Evolutionary conservation across 345 rosid genomes (phyloP).

Genomic region (Gossypium bickii): DNA sequence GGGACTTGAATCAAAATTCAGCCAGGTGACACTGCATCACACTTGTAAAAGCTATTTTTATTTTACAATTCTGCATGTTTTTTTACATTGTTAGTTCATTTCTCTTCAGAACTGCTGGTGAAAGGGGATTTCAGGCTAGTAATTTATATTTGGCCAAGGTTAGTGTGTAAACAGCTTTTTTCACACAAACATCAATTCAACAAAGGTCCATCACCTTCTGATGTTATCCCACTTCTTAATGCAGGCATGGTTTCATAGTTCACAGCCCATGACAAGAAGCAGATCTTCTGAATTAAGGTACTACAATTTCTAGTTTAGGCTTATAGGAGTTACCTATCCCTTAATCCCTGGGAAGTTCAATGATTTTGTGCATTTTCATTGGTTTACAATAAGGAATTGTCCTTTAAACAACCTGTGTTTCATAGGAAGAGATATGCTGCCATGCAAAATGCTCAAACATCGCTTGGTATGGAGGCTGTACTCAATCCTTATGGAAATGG

Average conservation of each 20-base stretch:
- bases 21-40: conserved; percentile 37
- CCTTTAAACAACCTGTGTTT: neutral
- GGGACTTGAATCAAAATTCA: conserved; percentile 33
- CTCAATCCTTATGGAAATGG: conserved; percentile 27
- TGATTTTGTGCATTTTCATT: neutral
- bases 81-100: neutral
- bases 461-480: conserved; percentile 33
- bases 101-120: conserved; percentile 38
- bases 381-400: neutral
- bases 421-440: conserved; percentile 68
- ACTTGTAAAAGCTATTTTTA: neutral
- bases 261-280: conserved; percentile 77
- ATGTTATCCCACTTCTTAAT: conserved; percentile 9
- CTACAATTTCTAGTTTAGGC: neutral
- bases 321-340: neutral
- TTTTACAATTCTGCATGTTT: neutral
- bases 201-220: conserved; percentile 5
- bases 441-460: conserved; percentile 46
- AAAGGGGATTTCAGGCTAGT: conserved; percentile 43
- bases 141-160: conserved; percentile 63
- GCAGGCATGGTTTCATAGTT: conserved; percentile 75
- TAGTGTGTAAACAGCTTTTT: conserved; percentile 10
- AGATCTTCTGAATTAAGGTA: conserved; percentile 73
- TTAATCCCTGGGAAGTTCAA: neutral
- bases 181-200: neutral